A percentile compares a stretch with the other conserved stretches of the same genome.
phyloP scores from a whole-genome alignment of 1,284 basidiomycete genomes.

The Rhizoctonia solani region DNA sequence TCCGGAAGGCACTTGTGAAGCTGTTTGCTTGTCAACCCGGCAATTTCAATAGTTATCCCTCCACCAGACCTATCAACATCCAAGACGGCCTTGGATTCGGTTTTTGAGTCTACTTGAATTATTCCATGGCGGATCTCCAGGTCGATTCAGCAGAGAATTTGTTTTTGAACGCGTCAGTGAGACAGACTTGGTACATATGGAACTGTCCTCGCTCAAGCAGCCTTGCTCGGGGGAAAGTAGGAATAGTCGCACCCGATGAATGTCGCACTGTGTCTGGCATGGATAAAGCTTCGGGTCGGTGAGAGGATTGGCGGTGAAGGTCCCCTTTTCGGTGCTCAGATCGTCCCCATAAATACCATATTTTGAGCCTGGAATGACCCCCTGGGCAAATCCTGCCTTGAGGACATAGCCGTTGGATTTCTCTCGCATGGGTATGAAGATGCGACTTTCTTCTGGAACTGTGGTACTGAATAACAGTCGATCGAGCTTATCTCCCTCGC shows the following conservation, averaged over 20 bases:
- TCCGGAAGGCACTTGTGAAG: not conserved
- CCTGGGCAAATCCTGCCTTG: conserved; percentile 9
- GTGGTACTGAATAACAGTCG: conserved; percentile 21
- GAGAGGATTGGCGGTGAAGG: no score
- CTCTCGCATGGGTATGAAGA: not conserved
- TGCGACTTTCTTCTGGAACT: not conserved
- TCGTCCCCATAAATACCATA: conserved; percentile 50
- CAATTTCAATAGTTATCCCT: not conserved
- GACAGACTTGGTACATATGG: no score
- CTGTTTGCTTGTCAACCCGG: not conserved
- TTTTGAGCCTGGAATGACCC: not conserved
- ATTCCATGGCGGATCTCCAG: no score
- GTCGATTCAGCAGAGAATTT: no score
- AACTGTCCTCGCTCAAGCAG: no score
- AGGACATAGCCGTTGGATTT: not conserved
- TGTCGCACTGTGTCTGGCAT: no score
- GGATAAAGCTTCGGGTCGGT: no score
- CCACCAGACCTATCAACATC: not conserved
- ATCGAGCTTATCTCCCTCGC: not conserved
- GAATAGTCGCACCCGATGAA: no score
- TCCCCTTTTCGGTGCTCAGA: no score
- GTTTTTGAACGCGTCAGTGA: no score
- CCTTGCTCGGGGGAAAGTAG: no score
- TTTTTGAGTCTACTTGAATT: no score
- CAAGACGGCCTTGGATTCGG: not conserved